These are phyloP conservation scores for Corylus americana DNA, from an alignment of 306 rosid species.

Conservation along the genomic window DNA sequence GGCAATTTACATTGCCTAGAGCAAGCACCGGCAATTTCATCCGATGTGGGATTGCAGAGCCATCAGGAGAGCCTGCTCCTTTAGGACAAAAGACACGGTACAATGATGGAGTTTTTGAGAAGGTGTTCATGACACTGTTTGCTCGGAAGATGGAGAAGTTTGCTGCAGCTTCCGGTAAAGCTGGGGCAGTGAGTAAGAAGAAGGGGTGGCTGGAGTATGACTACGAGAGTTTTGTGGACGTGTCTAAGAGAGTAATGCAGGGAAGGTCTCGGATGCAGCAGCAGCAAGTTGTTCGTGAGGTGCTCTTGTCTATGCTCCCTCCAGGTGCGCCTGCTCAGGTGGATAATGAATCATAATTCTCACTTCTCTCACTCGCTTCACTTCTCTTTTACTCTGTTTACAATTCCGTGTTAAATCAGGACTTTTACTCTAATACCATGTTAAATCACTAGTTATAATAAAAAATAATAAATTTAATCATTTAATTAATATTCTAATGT, in stretches of 20 bases:
- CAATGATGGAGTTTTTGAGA: slow-evolving; percentile 75
- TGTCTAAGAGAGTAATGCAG: slow-evolving; percentile 76
- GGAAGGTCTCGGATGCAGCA: slow-evolving; percentile 81
- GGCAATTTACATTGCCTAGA: slow-evolving; percentile 3
- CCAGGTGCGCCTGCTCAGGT: slow-evolving; percentile 99
- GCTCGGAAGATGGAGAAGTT: slow-evolving; percentile 76
- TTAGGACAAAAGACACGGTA: slow-evolving; percentile 72
- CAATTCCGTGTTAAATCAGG: not conserved
- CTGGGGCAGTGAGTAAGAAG: slow-evolving; percentile 3
- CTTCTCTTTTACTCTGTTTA: not conserved
- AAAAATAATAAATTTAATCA: too few relatives aligned
- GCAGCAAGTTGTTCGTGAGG: slow-evolving; percentile 80
- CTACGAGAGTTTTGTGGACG: slow-evolving; percentile 85
- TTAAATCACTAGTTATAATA: not conserved
- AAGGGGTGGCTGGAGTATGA: slow-evolving; percentile 52
- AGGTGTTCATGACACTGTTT: slow-evolving; percentile 73
- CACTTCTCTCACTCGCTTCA: not conserved
- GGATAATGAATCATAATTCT: not conserved
- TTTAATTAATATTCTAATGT: too few relatives aligned
- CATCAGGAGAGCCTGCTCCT: slow-evolving; percentile 85
- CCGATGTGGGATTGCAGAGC: slow-evolving; percentile 77
- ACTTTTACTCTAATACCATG: not conserved
- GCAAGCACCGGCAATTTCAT: not conserved
- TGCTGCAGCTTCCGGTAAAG: slow-evolving; percentile 37
- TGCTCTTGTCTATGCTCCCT: slow-evolving; percentile 92